Conservation (phyloP, 192 early-diverging fungal species). For the Spizellomyces punctatus region DNA sequence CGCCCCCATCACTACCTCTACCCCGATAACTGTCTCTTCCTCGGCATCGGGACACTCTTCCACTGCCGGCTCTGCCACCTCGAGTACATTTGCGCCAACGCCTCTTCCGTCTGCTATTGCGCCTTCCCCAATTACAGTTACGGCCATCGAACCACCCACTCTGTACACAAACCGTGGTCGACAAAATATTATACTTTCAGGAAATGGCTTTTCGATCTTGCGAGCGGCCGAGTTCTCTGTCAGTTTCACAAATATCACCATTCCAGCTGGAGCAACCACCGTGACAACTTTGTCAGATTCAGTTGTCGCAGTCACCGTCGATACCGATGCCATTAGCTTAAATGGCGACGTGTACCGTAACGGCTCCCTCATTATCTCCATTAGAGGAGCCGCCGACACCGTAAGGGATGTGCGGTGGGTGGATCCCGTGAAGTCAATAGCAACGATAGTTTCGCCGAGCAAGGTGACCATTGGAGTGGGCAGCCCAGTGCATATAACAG, state of each 20-base stretch:
- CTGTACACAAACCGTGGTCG: conserved; percentile 18
- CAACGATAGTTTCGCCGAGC: conserved; percentile 4
- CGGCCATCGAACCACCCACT: conserved; percentile 11
- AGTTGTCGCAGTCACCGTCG: conserved; percentile 2
- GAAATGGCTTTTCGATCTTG: conserved; percentile 13
- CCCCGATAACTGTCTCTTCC: too few relatives aligned
- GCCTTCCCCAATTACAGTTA: conserved; percentile 2
- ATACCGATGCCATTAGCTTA: conserved; percentile 12
- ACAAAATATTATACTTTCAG: conserved; percentile 10
- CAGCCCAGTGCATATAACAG: too few relatives aligned
- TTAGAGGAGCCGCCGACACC: not conserved
- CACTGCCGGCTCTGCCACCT: too few relatives aligned
- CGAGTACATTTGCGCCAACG: too few relatives aligned
- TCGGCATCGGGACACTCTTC: too few relatives aligned
- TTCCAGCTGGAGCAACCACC: not conserved
- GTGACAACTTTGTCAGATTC: conserved; percentile 16
- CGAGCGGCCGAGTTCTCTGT: not conserved
- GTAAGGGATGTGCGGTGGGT: conserved; percentile 14
- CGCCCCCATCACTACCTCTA: too few relatives aligned
- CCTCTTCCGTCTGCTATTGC: too few relatives aligned
- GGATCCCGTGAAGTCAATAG: conserved; percentile 23
- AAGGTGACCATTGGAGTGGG: too few relatives aligned
- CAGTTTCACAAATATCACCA: not conserved
- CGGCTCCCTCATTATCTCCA: conserved; percentile 3
- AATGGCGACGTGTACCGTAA: not conserved